Conservation (phyloP, 2,329 filamentous ascomycete species). For the Penicillium aurantiogriseum region DNA sequence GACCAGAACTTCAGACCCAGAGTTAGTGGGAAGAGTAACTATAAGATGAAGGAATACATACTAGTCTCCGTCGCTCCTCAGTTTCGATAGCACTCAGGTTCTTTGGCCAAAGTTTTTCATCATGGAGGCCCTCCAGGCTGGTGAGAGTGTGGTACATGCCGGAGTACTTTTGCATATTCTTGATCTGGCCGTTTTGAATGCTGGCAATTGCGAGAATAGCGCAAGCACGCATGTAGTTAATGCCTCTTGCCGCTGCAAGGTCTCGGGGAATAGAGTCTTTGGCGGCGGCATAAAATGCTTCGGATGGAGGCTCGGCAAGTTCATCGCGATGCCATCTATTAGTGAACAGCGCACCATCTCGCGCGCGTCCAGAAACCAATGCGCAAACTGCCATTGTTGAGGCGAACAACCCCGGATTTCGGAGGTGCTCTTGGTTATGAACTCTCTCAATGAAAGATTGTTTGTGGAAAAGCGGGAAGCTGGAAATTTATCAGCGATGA, state of each 20-base stretch:
- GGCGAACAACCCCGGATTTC: conserved; percentile 47
- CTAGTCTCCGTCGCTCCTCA: conserved; percentile 51
- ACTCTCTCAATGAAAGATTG: conserved; percentile 45
- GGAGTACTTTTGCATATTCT: conserved; percentile 52
- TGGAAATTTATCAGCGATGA: conserved; percentile 10
- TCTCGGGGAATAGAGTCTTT: conserved; percentile 42
- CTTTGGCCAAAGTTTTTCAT: conserved; percentile 54
- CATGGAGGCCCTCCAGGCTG: conserved; percentile 52
- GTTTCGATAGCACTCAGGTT: conserved; percentile 46
- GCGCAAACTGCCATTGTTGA: conserved; percentile 55
- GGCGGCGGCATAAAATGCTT: conserved; percentile 48
- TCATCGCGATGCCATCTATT: conserved; percentile 32
- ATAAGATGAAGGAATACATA: conserved; percentile 26
- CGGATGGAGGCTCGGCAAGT: conserved; percentile 37
- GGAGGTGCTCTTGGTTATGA: conserved; percentile 45
- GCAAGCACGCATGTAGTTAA: conserved; percentile 47
- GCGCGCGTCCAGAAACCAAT: conserved; percentile 49
- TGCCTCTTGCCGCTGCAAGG: conserved; percentile 28
- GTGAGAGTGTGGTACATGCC: conserved; percentile 53
- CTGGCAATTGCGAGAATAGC: conserved; percentile 51
- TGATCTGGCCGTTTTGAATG: conserved; percentile 53
- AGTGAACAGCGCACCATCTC: conserved; percentile 50
- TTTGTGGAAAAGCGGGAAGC: conserved; percentile 53
- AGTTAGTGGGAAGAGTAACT: not conserved
- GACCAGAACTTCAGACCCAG: conserved; percentile 51